These are phyloP conservation scores for Ceratocystis eucalypticola DNA, from an alignment of 2,329 filamentous ascomycete species.

Conservation along the genomic window DNA sequence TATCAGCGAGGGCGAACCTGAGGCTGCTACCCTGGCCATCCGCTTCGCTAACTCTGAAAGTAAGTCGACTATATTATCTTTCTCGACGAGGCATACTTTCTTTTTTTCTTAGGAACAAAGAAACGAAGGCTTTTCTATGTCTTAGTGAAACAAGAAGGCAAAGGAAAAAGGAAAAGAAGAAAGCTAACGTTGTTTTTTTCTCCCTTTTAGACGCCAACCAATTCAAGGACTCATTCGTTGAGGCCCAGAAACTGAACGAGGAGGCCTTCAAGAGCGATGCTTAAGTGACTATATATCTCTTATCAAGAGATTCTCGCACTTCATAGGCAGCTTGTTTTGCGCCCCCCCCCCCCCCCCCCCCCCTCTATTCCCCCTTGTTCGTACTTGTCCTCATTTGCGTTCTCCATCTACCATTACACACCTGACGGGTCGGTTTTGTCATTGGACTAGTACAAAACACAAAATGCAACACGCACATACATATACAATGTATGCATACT, in stretches of 20 bases:
- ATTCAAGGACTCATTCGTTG: constrained; percentile 96
- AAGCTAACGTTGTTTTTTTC: constrained; percentile 12
- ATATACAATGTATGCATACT: background rate
- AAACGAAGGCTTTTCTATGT: background rate
- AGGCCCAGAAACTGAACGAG: constrained; percentile 94
- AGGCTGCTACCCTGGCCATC: constrained; percentile 90
- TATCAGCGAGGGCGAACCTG: constrained; percentile 94
- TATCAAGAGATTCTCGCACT: background rate
- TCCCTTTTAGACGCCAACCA: constrained; percentile 63
- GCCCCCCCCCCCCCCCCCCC: background rate
- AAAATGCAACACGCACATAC: background rate
- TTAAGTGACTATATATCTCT: constrained; percentile 12
- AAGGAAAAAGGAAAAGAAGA: constrained; percentile 21
- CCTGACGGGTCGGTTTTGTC: background rate
- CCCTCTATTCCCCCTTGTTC: background rate
- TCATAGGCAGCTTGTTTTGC: constrained; percentile 1
- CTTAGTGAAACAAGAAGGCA: background rate
- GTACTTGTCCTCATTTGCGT: background rate
- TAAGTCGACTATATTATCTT: constrained; percentile 36
- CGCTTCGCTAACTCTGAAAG: constrained; percentile 96
- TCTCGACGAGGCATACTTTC: constrained; percentile 7
- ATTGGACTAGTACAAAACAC: background rate
- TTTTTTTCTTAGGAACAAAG: background rate
- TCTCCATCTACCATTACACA: background rate
- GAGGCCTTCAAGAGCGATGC: constrained; percentile 52